Base-by-base conservation (phyloP, 2,329 filamentous ascomycete genomes). In the Plenodomus tracheiphilus region DNA sequence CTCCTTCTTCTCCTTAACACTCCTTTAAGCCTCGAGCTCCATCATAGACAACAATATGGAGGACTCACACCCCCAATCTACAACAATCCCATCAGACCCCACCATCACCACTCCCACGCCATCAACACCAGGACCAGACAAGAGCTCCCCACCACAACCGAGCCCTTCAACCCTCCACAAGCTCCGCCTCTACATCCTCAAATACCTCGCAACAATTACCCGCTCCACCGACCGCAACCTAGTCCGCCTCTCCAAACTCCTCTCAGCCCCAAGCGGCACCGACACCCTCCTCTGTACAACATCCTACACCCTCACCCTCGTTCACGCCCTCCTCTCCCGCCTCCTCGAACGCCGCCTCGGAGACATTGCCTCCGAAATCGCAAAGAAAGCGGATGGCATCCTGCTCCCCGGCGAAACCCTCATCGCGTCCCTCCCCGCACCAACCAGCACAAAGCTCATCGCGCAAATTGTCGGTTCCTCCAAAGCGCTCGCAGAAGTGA, bases 401-500 rank as follows among this genome's bases (percentile, higher is more conserved):
- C 58, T 77, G 10, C 64, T 75, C 9, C 74, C 75, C 0, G 74
- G 74, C 52, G 75, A 77, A 56, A 71, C 70, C 0, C 53, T 76
- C 25, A 59, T 75, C 28, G 70, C 74, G 0, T 63, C 60, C 3
- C 61, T 77, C 32, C 68, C 70, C 21, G 63, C 69, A 0, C 68
- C 74, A 1, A 28, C 54, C 2, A 42, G 52, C 42, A 69, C 66
- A n/a, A 65, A 64, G 22, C 53, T 69, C 22, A 65, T 75, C 16
- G 68, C 64, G 4, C 62, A 70, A 19, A 53, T 63, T 0, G 65
- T 68, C 4, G 62, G 61, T 1, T 61, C 64, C 13, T 62, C 70
- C 6, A 75, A 73, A 50, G 66, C 72, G 13, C 78, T 96, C 13
- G 83, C 85, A 16, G 79, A 74, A 28, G 76, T 93, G 44, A 78